A percentile compares a stretch with the other conserved stretches of the same genome.
These are phyloP conservation scores for Odontarrhena argentea DNA, from an alignment of 345 rosid species.

Conservation along the genomic window DNA sequence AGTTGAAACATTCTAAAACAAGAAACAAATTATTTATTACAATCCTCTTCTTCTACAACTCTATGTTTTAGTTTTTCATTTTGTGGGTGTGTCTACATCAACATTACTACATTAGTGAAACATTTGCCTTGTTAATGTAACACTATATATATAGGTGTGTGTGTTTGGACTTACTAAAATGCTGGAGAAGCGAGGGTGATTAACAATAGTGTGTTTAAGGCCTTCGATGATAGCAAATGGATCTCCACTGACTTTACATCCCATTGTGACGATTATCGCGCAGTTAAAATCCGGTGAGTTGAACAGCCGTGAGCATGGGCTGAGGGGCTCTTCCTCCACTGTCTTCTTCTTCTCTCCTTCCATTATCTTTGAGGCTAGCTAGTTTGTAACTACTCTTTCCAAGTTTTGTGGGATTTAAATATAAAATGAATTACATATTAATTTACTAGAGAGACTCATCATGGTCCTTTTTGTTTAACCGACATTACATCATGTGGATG, in stretches of 20 bases:
- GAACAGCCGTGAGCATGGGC: conserved; percentile 64
- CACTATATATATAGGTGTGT: background rate
- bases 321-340: conserved; percentile 51
- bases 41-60: background rate
- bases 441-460: conserved; percentile 1
- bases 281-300: conserved; percentile 59
- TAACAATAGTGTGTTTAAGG: conserved; percentile 56
- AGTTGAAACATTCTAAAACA: background rate
- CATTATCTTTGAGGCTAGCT: conserved; percentile 14
- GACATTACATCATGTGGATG: conserved; percentile 22
- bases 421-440: conserved; percentile 12
- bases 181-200: conserved; percentile 91
- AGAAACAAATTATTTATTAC: background rate
- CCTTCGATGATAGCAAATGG: conserved; percentile 54
- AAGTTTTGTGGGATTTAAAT: conserved; percentile 23
- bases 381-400: conserved; percentile 6
- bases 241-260: conserved; percentile 48
- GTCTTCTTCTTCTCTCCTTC: conserved; percentile 18
- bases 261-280: conserved; percentile 55
- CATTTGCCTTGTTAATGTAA: background rate
- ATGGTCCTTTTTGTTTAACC: conserved; percentile 17
- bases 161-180: conserved; percentile 51
- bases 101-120: background rate
- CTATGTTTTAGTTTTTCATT: background rate
- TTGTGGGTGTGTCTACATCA: background rate